Base-by-base conservation (phyloP, 441 rosid species). In the Adansonia madagascariensis region DNA sequence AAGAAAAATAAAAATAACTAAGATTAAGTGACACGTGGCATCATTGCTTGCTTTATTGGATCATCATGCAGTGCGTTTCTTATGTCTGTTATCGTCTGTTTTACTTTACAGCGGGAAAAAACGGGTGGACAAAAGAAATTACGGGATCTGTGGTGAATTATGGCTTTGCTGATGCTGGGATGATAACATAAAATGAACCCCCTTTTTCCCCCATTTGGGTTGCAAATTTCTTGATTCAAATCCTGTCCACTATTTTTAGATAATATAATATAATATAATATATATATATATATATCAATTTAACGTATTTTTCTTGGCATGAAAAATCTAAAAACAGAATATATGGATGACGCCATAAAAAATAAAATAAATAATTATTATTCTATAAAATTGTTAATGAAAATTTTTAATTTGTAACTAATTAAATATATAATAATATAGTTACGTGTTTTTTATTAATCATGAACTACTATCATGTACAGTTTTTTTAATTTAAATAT, bases 11-110 rank as follows among this genome's bases (percentile, higher is more conserved):
- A 20, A 31, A n/a, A 8, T 62, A 14, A 55, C 22, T 2, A 72
- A 10, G 64, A 56, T 72, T 35, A 10, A 10, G 12, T 41, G 64
- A 55, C 52, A 72, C 75, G 12, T 72, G 75, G 65, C 49, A 4
- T 11, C 3, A 1, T 15, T 52, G 8, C 8, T 55, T 46, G 56
- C 35, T 20, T 11, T 9, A 46, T 17, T 18, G 61, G 47, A n/a
- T 35, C 27, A 52, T 10, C 4, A 20, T 22, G 6, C 9, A 6
- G 31, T 2, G 11, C 31, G 18, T 31, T 62, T 14, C 44, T 66
- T 10, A 3, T 43, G 12, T 59, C 31, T 59, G 10, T 66, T 9
- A 31, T 41, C 31, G 31, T 52, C 17, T 15, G 6, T 52, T 52
- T 63, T 17, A 10, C 35, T 7, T 15, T 6, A 3, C 8, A 6